These are phyloP conservation scores for Gynostemma pentaphyllum DNA, from an alignment of 306 rosid species.

Conservation along the genomic window DNA sequence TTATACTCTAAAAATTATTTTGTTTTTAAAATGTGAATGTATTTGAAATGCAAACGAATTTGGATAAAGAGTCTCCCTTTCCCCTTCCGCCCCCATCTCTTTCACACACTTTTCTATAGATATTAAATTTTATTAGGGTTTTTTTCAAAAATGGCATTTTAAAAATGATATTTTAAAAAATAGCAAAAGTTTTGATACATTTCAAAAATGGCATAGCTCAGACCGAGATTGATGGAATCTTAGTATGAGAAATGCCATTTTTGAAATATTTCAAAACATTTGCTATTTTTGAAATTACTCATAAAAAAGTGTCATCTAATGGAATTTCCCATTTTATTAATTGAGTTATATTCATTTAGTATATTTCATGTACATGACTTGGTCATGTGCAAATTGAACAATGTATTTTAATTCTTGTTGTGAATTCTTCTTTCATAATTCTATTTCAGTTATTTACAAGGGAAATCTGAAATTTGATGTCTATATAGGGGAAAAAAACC, in stretches of 20 bases:
- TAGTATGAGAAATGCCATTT: too few species aligned
- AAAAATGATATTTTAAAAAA: too few species aligned
- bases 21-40: neutral
- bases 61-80: neutral
- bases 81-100: too few species aligned
- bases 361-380: neutral
- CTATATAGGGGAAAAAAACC: neutral
- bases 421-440: neutral
- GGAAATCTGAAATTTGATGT: neutral
- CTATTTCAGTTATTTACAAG: neutral
- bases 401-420: neutral
- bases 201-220: too few species aligned
- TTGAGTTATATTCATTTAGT: neutral
- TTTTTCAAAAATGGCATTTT: too few species aligned
- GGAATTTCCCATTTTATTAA: too few species aligned
- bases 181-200: too few species aligned
- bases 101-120: neutral
- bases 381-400: neutral
- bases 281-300: too few species aligned
- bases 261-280: too few species aligned
- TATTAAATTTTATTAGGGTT: too few species aligned
- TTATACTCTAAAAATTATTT: neutral
- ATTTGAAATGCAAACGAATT: neutral
- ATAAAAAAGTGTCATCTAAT: too few species aligned
- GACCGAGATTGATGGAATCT: too few species aligned